A percentile compares a stretch with the other conserved stretches of the same genome.
Evolutionary conservation across 2,329 filamentous ascomycete species (phyloP).

Genomic region (Zasmidium citrigriseum): DNA sequence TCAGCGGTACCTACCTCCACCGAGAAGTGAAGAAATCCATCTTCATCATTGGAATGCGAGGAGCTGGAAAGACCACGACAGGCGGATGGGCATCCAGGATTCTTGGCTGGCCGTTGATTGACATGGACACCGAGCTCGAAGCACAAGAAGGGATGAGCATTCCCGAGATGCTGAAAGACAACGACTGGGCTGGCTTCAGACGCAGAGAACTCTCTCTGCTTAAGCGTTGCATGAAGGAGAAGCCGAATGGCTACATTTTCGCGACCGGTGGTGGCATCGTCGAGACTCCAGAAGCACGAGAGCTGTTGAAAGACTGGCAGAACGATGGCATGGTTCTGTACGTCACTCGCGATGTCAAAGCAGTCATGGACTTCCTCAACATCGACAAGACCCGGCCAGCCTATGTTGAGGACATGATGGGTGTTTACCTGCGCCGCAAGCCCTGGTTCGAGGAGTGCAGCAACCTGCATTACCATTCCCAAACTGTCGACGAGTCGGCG

Average conservation of each 20-base stretch:
- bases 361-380: slow-evolving; percentile 85
- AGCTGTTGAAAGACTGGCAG: slow-evolving; percentile 72
- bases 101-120: slow-evolving; percentile 75
- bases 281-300: slow-evolving; percentile 76
- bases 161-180: slow-evolving; percentile 76
- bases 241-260: slow-evolving; percentile 75
- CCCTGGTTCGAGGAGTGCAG: slow-evolving; percentile 91
- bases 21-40: slow-evolving; percentile 64
- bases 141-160: slow-evolving; percentile 72
- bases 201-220: slow-evolving; percentile 75
- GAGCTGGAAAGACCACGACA: slow-evolving; percentile 92
- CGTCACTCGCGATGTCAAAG: slow-evolving; percentile 82
- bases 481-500: slow-evolving; percentile 53
- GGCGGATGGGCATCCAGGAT: slow-evolving; percentile 80
- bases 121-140: slow-evolving; percentile 88
- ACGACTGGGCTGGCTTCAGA: slow-evolving; percentile 88
- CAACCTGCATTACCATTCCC: slow-evolving; percentile 90
- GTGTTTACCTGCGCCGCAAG: slow-evolving; percentile 85
- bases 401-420: slow-evolving; percentile 88
- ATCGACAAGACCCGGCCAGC: slow-evolving; percentile 88
- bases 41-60: slow-evolving; percentile 96
- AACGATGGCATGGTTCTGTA: slow-evolving; percentile 82
- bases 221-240: slow-evolving; percentile 71
- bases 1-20: slow-evolving; percentile 34
- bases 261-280: slow-evolving; percentile 94